Base-by-base conservation (phyloP, 2,329 filamentous ascomycete species). In the Monosporascus ibericus region DNA sequence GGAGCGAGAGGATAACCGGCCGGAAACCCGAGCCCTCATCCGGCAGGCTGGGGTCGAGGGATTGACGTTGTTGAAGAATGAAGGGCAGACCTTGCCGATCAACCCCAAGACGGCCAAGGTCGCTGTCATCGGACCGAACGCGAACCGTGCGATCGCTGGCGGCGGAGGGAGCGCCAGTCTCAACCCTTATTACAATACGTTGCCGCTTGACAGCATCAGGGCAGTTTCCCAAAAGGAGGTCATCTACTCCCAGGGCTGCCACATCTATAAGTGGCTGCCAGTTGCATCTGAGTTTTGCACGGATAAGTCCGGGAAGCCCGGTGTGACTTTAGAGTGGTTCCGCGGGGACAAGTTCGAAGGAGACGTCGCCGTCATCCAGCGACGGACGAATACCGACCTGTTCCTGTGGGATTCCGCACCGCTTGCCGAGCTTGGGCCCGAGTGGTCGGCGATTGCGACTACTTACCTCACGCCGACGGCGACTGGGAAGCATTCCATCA, bases 361-460 rank as follows among this genome's bases (percentile, higher is more conserved):
- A 2, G 65, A 72, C 22, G 79, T 84, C 9, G 72, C 76, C 1
- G 73, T 84, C 17, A 72, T 79, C 2, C 82, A 87, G 62, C 75
- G 76, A 48, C 78, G 84, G 56, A 76, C 72, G 7, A 85, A 84
- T 61, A 86, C 83, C 0, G 84, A 87, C 62, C 75, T 87, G 1
- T 87, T 85, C 72, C 73, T 88, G 2, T 87, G 84, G 84, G 85
- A 88, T 59, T 87, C 84, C 3, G 84, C 82, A 1, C 85, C 84
- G 6, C 65, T 79, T 17, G 73, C 75, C 22, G 73, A 84, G 54
- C 75, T 85, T 15, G 79, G 83, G 0, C 81, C 81, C 0, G 77
- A 82, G 50, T 87, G 82, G 76, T 87, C 83, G 2, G 84, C 84
- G 49, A 70, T 81, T 47, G 82, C 81, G 24, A 86, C 78, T 48